Base-by-base conservation (phyloP, 352 stramenopile species). In the Thraustotheca clavata region DNA sequence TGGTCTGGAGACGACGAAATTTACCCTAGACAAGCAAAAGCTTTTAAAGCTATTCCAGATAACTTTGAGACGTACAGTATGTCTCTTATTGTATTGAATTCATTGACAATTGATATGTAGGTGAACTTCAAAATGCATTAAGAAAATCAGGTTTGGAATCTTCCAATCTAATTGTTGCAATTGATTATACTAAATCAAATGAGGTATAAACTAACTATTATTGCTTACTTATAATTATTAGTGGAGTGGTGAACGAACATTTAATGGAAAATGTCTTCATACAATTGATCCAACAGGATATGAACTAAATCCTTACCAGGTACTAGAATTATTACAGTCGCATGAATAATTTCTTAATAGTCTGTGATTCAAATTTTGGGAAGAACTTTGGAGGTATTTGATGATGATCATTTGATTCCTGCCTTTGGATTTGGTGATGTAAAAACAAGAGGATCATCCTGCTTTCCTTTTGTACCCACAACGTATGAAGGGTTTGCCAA, bases 171-270 rank as follows among this genome's bases (percentile, higher is more conserved):
- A 87, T 92, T 50, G 59, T 90, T 24, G 80, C 74, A 0, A 76
- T 90, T 43, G 80, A 92, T 73, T 90, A 78, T 59, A 92, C 80
- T 22, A 81, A 83, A 49, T 88, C 76, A 55, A 92, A 92, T 59
- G 80, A 70, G 68, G 80, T 86, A 69, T 43, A 8, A 29, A 33
- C 32, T 27, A 11, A n/a, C n/a, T n/a, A n/a, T n/a, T n/a, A n/a
- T n/a, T n/a, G n/a, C n/a, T n/a, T n/a, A n/a, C n/a, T n/a, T n/a
- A 14, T 24, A n/a, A 8, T 49, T 7, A 14, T 12, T 43, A 91
- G 78, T 79, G 67, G 68, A 90, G 74, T 11, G 84, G 84, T 41
- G 61, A 83, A 27, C 59, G 75, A 20, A 84, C 73, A 26, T 92
- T 92, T 47, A 68, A 52, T 41, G 81, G 79, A 24, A 73, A 73